Conservation (phyloP, 768 basidiomycete genomes). For the Sarcodon aspratus region DNA sequence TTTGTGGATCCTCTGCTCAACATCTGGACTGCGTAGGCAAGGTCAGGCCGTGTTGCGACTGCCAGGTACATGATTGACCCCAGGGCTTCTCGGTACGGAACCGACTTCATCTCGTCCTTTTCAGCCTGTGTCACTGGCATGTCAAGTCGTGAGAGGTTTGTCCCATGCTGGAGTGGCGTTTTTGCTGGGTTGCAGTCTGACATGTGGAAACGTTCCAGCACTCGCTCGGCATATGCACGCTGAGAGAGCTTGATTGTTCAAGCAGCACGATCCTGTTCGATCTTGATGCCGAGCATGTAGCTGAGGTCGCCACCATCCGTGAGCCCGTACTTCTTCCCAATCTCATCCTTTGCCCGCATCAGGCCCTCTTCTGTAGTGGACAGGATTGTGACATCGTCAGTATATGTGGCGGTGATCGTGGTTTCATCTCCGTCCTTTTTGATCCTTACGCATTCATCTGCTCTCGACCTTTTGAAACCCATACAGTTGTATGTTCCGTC, state of each 20-base stretch:
- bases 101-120: too few species aligned
- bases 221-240: constrained; percentile 6
- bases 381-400: too few species aligned
- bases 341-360: too few species aligned
- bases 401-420: constrained; percentile 10
- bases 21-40: constrained; percentile 2
- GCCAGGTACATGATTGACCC: constrained; percentile 8
- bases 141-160: too few species aligned
- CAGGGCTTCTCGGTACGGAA: constrained; percentile 6
- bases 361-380: too few species aligned
- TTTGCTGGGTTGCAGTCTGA: too few species aligned
- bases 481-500: constrained; percentile 1
- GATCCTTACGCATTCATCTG: not conserved
- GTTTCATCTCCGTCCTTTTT: too few species aligned
- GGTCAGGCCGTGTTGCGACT: constrained; percentile 3
- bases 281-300: constrained; percentile 18
- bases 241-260: constrained; percentile 15
- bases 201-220: constrained; percentile 13
- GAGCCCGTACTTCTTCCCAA: constrained; percentile 21
- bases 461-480: not conserved
- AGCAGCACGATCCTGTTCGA: constrained; percentile 10
- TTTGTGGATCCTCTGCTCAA: constrained; percentile 13
- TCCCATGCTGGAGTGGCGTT: too few species aligned
- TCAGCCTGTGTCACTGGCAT: too few species aligned
- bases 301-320: constrained; percentile 14